Conservation (phyloP, 1,139 yeast species). For the Saccharomyces hybrid region DNA sequence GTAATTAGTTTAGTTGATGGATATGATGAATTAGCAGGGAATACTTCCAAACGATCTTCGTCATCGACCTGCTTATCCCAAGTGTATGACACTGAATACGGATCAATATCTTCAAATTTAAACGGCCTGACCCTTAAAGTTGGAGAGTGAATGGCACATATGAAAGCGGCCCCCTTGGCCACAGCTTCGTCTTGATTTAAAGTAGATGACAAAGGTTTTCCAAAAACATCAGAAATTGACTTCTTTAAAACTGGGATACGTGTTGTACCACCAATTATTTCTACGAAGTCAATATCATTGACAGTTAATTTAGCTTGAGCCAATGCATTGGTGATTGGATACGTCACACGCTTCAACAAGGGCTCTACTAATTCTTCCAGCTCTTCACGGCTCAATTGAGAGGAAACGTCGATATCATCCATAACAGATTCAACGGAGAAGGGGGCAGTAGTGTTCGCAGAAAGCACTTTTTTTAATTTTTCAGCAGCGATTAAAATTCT, state of each 20-base stretch:
- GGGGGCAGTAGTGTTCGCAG: slow-evolving; percentile 94
- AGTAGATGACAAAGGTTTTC: slow-evolving; percentile 84
- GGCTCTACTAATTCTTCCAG: slow-evolving; percentile 86
- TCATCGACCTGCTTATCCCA: slow-evolving; percentile 93
- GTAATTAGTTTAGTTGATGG: slow-evolving; percentile 96
- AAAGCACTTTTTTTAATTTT: slow-evolving; percentile 87
- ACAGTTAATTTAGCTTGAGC: slow-evolving; percentile 65
- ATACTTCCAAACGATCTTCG: slow-evolving; percentile 87
- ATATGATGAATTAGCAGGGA: slow-evolving; percentile 88
- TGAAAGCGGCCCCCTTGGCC: slow-evolving; percentile 98
- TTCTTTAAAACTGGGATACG: slow-evolving; percentile 93
- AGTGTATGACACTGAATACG: slow-evolving; percentile 83
- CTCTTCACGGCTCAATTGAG: slow-evolving; percentile 83
- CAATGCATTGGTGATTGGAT: slow-evolving; percentile 77
- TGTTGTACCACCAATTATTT: slow-evolving; percentile 96
- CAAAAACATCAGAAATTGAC: slow-evolving; percentile 70
- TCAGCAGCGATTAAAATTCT: slow-evolving; percentile 90
- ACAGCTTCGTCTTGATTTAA: slow-evolving; percentile 98
- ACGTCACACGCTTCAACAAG: slow-evolving; percentile 62
- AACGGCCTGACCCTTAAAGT: slow-evolving; percentile 97
- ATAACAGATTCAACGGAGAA: slow-evolving; percentile 92
- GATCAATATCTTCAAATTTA: slow-evolving; percentile 94
- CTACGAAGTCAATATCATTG: slow-evolving; percentile 80
- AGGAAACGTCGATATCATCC: slow-evolving; percentile 93
- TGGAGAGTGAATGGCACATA: slow-evolving; percentile 98